Conservation (phyloP, 805 yeast genomes). For the Hanseniaspora hatyaiensis region DNA sequence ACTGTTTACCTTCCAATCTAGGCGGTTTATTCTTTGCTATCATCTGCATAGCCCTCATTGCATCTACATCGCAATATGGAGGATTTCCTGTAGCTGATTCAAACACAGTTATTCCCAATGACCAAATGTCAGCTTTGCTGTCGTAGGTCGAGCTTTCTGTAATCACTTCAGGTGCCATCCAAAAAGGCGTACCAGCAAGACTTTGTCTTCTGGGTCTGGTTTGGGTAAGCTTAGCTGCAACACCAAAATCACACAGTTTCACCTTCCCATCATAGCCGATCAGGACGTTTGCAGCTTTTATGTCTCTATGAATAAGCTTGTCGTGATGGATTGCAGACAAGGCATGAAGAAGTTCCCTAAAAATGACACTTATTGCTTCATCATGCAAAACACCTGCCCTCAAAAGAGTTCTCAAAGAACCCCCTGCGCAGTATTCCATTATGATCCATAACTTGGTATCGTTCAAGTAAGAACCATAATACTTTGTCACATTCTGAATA, state of each 20-base stretch:
- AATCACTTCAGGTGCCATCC: conserved; percentile 99
- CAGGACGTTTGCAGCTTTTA: conserved; percentile 90
- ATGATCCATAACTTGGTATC: conserved; percentile 94
- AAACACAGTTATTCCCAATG: conserved; percentile 83
- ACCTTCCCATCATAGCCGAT: conserved; percentile 82
- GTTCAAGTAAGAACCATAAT: conserved; percentile 74
- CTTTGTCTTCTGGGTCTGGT: conserved; percentile 72
- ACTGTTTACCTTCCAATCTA: conserved; percentile 79
- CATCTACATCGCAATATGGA: conserved; percentile 92
- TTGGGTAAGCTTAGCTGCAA: conserved; percentile 82
- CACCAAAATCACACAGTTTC: conserved; percentile 93
- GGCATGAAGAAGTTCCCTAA: conserved; percentile 70
- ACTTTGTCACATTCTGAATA: conserved; percentile 85
- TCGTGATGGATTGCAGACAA: conserved; percentile 70
- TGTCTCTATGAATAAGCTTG: conserved; percentile 91
- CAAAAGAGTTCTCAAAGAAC: conserved; percentile 74
- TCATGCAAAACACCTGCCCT: conserved; percentile 86
- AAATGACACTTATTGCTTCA: conserved; percentile 65
- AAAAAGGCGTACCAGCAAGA: conserved; percentile 90
- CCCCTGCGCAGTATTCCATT: conserved; percentile 97
- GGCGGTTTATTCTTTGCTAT: conserved; percentile 92
- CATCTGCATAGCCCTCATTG: conserved; percentile 85
- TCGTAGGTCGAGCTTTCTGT: conserved; percentile 82
- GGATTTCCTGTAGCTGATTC: conserved; percentile 97
- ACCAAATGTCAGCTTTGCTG: conserved; percentile 93